Evolutionary conservation across 306 rosid species (phyloP).

Genomic region (Fragaria ananassa): DNA sequence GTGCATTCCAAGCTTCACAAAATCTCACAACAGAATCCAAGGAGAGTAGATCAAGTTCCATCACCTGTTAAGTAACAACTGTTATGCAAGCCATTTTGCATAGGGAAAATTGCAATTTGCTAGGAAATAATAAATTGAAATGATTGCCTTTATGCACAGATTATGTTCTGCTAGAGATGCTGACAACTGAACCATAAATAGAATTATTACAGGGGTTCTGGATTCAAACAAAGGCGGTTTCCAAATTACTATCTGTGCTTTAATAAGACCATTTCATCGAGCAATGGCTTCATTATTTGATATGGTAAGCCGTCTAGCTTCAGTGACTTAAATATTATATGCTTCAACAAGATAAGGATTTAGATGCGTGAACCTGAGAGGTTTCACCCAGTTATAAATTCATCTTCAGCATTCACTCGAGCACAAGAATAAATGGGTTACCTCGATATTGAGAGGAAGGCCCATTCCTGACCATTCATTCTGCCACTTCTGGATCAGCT

Average conservation of each 20-base stretch:
- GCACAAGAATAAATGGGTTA: constrained; percentile 21
- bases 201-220: background rate
- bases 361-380: background rate
- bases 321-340: background rate
- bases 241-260: background rate
- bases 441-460: constrained; percentile 93
- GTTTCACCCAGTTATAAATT: background rate
- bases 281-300: background rate
- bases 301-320: background rate
- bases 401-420: background rate
- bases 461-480: constrained; percentile 72
- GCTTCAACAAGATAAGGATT: no score
- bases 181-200: background rate
- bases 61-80: constrained; percentile 54
- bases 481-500: constrained; percentile 90
- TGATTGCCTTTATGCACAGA: background rate
- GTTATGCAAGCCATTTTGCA: constrained; percentile 8
- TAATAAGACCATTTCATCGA: background rate
- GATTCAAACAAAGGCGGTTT: background rate
- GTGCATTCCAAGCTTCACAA: constrained; percentile 85
- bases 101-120: background rate
- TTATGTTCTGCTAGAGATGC: background rate
- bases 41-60: constrained; percentile 90
- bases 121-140: background rate
- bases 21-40: constrained; percentile 86